Evolutionary conservation across 2,329 filamentous ascomycete species (phyloP).

Genomic region (Plenodomus biglobosus): DNA sequence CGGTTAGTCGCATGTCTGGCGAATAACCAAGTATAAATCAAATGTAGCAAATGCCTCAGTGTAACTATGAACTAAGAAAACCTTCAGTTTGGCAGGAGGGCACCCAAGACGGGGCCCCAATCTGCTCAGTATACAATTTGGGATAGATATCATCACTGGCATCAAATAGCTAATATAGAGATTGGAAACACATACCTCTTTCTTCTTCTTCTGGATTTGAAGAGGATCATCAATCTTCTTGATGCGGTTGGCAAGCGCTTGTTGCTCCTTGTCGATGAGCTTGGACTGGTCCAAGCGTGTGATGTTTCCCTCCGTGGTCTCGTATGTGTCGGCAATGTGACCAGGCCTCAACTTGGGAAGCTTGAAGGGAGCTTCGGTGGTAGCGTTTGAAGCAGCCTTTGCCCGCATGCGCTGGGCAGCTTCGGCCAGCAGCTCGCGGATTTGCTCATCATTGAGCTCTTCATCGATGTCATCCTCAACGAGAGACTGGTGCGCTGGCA

Average conservation of each 20-base stretch:
- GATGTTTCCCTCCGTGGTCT: slow-evolving; percentile 55
- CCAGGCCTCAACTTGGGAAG: slow-evolving; percentile 56
- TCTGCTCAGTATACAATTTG: slow-evolving; percentile 71
- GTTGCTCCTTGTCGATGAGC: slow-evolving; percentile 53
- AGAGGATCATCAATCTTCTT: slow-evolving; percentile 58
- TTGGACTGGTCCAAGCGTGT: slow-evolving; percentile 56
- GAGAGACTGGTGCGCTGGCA: slow-evolving; percentile 41
- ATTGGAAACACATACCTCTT: slow-evolving; percentile 52
- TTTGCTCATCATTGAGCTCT: slow-evolving; percentile 63
- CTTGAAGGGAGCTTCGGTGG: slow-evolving; percentile 43
- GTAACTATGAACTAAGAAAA: slow-evolving; percentile 71
- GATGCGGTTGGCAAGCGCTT: slow-evolving; percentile 51
- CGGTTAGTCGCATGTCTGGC: slow-evolving; percentile 23
- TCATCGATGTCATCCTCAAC: slow-evolving; percentile 43
- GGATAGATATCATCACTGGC: slow-evolving; percentile 76
- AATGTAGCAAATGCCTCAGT: slow-evolving; percentile 56
- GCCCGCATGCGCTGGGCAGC: slow-evolving; percentile 61
- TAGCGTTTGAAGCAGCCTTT: slow-evolving; percentile 39
- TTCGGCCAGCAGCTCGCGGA: slow-evolving; percentile 63
- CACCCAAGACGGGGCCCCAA: slow-evolving; percentile 76
- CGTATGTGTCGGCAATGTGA: slow-evolving; percentile 55
- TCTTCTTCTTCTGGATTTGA: slow-evolving; percentile 49
- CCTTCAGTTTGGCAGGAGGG: slow-evolving; percentile 70
- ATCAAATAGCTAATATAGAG: slow-evolving; percentile 1
- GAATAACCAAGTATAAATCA: slow-evolving; percentile 6